These are phyloP conservation scores for Pseudogymnoascus sp. DNA, from an alignment of 2,329 filamentous ascomycete species.

Conservation along the genomic window DNA sequence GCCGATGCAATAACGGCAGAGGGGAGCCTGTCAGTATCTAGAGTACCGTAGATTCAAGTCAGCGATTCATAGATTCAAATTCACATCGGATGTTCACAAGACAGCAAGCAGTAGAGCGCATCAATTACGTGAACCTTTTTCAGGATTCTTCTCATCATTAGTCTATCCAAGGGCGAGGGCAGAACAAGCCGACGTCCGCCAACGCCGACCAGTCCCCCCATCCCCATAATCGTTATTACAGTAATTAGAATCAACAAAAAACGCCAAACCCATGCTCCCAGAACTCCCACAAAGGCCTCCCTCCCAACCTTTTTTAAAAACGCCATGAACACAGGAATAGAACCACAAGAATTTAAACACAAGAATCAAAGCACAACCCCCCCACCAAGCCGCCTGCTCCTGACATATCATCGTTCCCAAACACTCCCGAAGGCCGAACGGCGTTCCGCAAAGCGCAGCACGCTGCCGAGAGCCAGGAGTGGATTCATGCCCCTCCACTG, in stretches of 20 bases:
- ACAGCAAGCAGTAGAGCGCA: background rate
- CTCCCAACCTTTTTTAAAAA: background rate
- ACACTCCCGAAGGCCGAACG: constrained; percentile 16
- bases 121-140: background rate
- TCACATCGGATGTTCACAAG: background rate
- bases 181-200: background rate
- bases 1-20: background rate
- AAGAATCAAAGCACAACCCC: background rate
- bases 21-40: background rate
- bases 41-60: background rate
- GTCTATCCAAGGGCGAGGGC: background rate
- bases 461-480: constrained; percentile 9
- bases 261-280: background rate
- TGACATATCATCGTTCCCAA: constrained; percentile 8
- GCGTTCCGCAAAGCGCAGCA: constrained; percentile 18
- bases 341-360: background rate
- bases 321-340: background rate
- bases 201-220: background rate
- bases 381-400: too few relatives aligned
- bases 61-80: background rate
- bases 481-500: background rate
- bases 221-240: background rate
- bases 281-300: background rate
- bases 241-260: background rate
- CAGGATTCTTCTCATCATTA: background rate